Conservation (phyloP, 2,329 filamentous ascomycete species). For the Sordariomycetes sp. region DNA sequence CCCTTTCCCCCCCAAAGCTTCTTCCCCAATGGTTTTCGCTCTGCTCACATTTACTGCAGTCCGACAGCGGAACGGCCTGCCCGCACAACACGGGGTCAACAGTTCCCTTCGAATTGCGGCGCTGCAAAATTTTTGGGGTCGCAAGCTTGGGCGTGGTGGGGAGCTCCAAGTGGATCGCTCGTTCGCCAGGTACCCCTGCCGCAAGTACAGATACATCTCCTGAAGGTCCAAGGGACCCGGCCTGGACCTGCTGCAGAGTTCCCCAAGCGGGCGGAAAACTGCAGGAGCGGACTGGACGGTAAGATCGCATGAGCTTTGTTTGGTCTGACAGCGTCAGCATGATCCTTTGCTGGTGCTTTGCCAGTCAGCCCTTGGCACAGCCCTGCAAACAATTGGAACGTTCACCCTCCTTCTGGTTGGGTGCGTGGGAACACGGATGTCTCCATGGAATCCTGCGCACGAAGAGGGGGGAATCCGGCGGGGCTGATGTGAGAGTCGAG, state of each 20-base stretch:
- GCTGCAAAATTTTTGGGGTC: constrained; percentile 3
- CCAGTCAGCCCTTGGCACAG: too few species aligned
- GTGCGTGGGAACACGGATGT: not conserved
- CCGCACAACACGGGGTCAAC: not conserved
- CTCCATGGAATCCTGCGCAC: not conserved
- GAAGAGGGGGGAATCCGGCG: not conserved
- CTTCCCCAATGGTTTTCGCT: not conserved
- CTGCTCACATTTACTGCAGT: not conserved
- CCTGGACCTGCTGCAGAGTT: not conserved
- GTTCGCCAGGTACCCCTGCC: not conserved
- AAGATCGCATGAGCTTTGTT: too few species aligned
- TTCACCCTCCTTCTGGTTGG: not conserved
- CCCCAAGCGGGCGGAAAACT: not conserved
- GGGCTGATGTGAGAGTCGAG: not conserved
- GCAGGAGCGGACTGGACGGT: too few species aligned
- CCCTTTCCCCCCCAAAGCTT: not conserved
- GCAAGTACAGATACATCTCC: not conserved
- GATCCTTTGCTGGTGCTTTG: too few species aligned
- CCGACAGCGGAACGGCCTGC: not conserved
- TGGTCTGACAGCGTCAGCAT: too few species aligned
- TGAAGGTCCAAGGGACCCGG: not conserved
- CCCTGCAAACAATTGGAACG: not conserved
- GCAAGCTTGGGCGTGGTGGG: constrained; percentile 1
- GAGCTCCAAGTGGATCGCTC: not conserved
- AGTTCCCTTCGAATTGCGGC: not conserved